phyloP scores from a whole-genome alignment of 148 eudicot genomes.

The Rhododendron mucronatum region DNA sequence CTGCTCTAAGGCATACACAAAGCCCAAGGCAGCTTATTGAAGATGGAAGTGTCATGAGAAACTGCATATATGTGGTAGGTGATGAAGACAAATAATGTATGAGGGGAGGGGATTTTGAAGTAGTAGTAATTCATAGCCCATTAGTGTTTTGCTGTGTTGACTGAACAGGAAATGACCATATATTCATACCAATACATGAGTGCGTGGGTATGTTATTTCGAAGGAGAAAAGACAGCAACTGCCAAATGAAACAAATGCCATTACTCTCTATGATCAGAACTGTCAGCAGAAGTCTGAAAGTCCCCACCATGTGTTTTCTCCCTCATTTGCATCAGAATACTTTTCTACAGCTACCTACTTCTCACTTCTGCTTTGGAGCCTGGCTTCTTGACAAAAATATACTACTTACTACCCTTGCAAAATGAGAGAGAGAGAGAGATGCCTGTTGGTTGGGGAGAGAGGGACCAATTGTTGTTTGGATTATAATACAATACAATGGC shows the following conservation, averaged over 20 bases:
- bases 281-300: background rate
- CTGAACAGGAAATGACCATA: background rate
- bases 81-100: too few species aligned
- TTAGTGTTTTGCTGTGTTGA: background rate
- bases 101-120: background rate
- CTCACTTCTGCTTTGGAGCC: background rate
- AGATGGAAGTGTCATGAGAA: background rate
- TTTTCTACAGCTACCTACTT: background rate
- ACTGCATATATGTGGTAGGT: too few species aligned
- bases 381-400: background rate
- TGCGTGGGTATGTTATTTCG: background rate
- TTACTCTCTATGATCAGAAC: background rate
- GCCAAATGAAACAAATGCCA: background rate
- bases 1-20: background rate
- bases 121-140: background rate
- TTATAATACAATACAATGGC: background rate
- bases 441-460: background rate
- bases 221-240: background rate
- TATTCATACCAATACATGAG: background rate
- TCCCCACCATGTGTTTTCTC: background rate
- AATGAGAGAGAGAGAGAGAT: background rate
- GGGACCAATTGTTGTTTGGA: background rate
- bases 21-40: background rate
- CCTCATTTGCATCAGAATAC: background rate
- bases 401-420: background rate